Conservation (phyloP, 2,329 filamentous ascomycete species). For the Trichoderma arundinaceum region DNA sequence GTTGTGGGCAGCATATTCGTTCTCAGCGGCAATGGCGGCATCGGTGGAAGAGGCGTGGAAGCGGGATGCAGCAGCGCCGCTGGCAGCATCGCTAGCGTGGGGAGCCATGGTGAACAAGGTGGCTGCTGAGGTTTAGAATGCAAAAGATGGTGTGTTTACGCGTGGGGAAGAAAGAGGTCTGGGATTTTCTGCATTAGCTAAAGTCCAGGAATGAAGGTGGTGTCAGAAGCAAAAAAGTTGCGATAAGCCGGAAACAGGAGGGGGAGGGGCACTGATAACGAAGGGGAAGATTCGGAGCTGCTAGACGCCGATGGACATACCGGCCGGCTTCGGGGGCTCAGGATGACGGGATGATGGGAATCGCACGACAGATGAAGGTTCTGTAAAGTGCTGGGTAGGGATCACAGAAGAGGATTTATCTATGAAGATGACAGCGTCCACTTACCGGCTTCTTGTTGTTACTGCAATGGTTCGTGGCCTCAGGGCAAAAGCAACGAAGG, state of each 20-base stretch:
- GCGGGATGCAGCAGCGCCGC: slow-evolving; percentile 45
- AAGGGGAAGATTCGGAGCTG: not conserved
- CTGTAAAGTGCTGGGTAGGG: too few relatives aligned
- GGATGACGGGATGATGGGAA: not conserved
- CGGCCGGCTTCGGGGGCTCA: not conserved
- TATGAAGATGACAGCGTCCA: too few relatives aligned
- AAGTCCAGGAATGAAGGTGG: not conserved
- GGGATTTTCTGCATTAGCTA: not conserved
- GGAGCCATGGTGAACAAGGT: slow-evolving; percentile 57
- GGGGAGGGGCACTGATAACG: slow-evolving; percentile 26
- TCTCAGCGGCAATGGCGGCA: slow-evolving; percentile 79
- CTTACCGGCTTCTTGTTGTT: too few relatives aligned
- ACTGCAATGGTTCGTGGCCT: too few relatives aligned
- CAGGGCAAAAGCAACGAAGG: not conserved
- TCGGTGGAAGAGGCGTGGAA: slow-evolving; percentile 80
- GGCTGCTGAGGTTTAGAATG: not conserved
- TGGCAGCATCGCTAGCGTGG: slow-evolving; percentile 56
- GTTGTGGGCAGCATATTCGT: slow-evolving; percentile 92
- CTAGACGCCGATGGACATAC: not conserved
- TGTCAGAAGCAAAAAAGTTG: not conserved
- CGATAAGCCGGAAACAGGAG: slow-evolving; percentile 19
- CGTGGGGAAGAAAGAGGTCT: not conserved
- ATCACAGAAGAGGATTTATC: too few relatives aligned
- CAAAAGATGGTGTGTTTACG: not conserved
- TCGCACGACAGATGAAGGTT: not conserved